Base-by-base conservation (phyloP, 2,329 filamentous ascomycete species). In the Talaromyces sp. region DNA sequence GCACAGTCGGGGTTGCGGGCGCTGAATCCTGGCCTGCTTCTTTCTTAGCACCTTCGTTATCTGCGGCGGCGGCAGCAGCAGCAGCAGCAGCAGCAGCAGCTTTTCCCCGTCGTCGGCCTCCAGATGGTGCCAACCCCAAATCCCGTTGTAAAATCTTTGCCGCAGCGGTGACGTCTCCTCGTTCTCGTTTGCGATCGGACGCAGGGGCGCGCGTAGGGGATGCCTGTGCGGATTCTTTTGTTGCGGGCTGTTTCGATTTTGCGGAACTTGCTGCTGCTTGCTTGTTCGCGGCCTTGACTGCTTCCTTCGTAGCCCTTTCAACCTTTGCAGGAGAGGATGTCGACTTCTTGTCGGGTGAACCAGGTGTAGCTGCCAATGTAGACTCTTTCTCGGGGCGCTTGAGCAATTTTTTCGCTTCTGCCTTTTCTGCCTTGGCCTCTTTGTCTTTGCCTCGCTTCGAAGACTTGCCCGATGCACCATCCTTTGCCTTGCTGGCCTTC, bases 401-500 rank as follows among this genome's bases (percentile, higher is more conserved):
- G 8, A 78, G 64, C 13, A 80, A 68, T 62, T 78, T 77, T 63
- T 77, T 78, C 8, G 74, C 71, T 59, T 77, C 77, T 2, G 75
- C 68, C 59, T 77, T 76, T 51, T 76, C 73, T 30, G 69, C 63
- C 61, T 77, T 79, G n/a, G 66, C 66, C 15, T 80, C 77, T 61
- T 75, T 75, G 27, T 72, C 71, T 9, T 72, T 70, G n/a, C 75
- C 69, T 68, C 86, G 69, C 61, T 73, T 75, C 1, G 72, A 70
- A 17, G 69, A 72, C 55, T 74, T 75, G 33, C 59, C 66, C 7
- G 69, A 63, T 5, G 65, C 86, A 19, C 79, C 78, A 52, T 90
- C 89, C 75, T 89, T 92, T 58, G 82, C 82, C 70, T 85, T 86
- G 72, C 86, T 91, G 15, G 91, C 91, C 78, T 96, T 97, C 78